Conservation (phyloP, 345 rosid genomes). For the Alliaria petiolata region DNA sequence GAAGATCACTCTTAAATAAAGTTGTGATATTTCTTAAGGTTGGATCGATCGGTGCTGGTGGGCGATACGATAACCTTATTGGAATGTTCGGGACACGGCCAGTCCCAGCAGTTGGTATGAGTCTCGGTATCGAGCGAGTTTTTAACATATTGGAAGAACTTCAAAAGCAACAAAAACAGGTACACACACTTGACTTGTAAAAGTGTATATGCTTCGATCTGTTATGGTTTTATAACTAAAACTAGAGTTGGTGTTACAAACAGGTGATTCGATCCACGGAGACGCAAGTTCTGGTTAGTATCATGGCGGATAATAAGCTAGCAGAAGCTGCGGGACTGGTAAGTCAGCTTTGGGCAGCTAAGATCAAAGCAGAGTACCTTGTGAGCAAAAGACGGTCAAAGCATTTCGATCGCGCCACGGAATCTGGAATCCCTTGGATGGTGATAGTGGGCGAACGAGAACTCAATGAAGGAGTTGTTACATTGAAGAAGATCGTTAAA, state of each 20-base stretch:
- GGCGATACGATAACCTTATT: conserved; percentile 85
- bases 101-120: conserved; percentile 93
- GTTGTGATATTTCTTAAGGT: conserved; percentile 43
- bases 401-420: conserved; percentile 37
- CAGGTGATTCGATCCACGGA: conserved; percentile 61
- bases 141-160: conserved; percentile 80
- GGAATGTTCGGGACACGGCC: conserved; percentile 86
- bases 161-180: conserved; percentile 62
- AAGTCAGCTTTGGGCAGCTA: conserved; percentile 57
- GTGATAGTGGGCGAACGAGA: conserved; percentile 63
- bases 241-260: background rate
- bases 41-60: conserved; percentile 95
- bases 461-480: conserved; percentile 54
- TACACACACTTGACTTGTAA: conserved; percentile 19
- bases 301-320: conserved; percentile 55
- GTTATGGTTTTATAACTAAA: background rate
- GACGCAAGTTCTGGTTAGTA: conserved; percentile 66
- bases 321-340: conserved; percentile 58
- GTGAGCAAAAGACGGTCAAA: conserved; percentile 58
- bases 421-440: conserved; percentile 42
- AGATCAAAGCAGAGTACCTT: conserved; percentile 60
- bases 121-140: conserved; percentile 92
- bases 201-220: background rate
- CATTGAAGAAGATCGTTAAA: conserved; percentile 51
- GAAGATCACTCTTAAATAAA: background rate